Base-by-base conservation (phyloP, 345 rosid species). In the Euphorbia tirucalli region DNA sequence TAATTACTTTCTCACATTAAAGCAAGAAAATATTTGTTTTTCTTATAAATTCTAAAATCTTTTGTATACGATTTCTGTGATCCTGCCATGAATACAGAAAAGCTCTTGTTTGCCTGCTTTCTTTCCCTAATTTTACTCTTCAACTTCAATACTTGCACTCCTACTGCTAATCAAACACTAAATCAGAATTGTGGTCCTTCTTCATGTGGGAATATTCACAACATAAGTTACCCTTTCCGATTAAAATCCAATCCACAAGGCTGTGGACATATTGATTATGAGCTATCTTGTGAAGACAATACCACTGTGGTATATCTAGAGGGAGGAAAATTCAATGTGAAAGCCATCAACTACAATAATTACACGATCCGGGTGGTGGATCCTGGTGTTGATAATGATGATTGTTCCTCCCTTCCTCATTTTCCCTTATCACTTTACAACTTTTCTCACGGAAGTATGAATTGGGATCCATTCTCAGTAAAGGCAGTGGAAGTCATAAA, bases 381-480 rank as follows among this genome's bases (percentile, higher is more conserved):
- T 55, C 3, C 60, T 4, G 60, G 60, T 6, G 60, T 55, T 55
- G 25, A 0, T 55, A 1, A 14, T 9, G 5, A 27, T 27, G 21
- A 48, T 48, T 66, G 69, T 32, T 46, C 69, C n/a, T 66, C 69
- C n/a, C 1, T 28, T 14, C 69, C 58, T 18, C 3, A 2, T 28
- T 48, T 27, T 48, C 14, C 69, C 27, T 46, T 66, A 1, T 3
- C 22, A 4, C 0, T 0, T 18, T 4, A 1, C 0, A 15, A 62
- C 28, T 60, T 60, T n/a, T 15, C n/a, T 0, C 0, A 0, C 3
- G 22, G 11, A 60, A n/a, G n/a, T n/a, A n/a, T n/a, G n/a, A n/a
- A 31, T 35, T 35, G 4, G 39, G 39, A 35, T 35, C 7, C 39
- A 3, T 35, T 35, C 39, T 35, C 7, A 35, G 39, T 35, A 35